Evolutionary conservation across 129 eudicot species (phyloP).

Genomic region (Arctium minus): DNA sequence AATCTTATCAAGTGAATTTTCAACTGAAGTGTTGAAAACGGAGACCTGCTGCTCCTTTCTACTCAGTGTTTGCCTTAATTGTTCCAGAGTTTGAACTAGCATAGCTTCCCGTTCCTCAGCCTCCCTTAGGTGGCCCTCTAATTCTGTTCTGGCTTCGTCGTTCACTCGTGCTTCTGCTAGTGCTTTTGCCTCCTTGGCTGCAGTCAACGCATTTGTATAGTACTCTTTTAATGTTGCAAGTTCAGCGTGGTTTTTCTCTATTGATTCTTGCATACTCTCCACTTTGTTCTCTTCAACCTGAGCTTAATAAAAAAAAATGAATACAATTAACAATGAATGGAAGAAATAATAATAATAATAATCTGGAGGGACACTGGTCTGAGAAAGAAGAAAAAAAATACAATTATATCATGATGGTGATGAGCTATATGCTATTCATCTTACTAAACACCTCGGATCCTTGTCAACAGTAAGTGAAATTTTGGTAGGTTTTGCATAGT

Average conservation of each 20-base stretch:
- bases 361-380: neutral
- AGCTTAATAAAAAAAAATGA: neutral
- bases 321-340: neutral
- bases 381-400: neutral
- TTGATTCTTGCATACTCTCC: conserved; percentile 85
- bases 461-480: neutral
- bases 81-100: conserved; percentile 85
- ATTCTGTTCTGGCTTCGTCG: conserved; percentile 78
- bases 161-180: conserved; percentile 81
- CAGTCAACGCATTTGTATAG: conserved; percentile 60
- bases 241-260: conserved; percentile 76
- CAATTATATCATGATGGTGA: neutral
- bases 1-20: neutral
- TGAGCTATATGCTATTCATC: neutral
- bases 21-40: conserved; percentile 8
- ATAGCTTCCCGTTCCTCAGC: conserved; percentile 78
- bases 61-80: conserved; percentile 76
- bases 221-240: conserved; percentile 75
- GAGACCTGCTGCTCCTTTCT: conserved; percentile 89
- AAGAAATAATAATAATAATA: neutral
- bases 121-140: conserved; percentile 62
- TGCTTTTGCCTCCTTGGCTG: conserved; percentile 81
- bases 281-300: conserved; percentile 87
- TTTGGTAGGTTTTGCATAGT: neutral
- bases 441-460: neutral